Evolutionary conservation across 1,284 basidiomycete species (phyloP), one percentile per base, ranked within the genome.

Genomic region (Cryptococcus sp.): DNA sequence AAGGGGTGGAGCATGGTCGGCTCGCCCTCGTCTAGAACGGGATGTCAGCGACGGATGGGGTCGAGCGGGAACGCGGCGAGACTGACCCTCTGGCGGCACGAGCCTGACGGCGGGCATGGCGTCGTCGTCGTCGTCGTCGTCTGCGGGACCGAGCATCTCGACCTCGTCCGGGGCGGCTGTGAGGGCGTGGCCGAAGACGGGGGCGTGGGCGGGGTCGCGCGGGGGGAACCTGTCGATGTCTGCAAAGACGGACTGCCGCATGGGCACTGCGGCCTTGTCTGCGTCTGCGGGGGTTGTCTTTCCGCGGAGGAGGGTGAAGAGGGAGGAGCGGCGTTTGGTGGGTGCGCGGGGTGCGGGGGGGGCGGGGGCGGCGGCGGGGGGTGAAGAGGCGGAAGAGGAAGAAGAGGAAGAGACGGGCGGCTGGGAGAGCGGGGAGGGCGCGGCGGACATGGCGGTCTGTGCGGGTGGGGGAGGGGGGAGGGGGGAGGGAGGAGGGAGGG

Each of bases 51-150:
- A 43, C 3, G 5, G 16, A 36, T 18, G n/a, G n/a, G n/a, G n/a
- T n/a, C n/a, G n/a, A n/a, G n/a, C n/a, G n/a, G n/a, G n/a, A n/a
- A n/a, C n/a, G n/a, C n/a, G n/a, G n/a, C n/a, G n/a, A 24, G 11
- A 57, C 61, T 52, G 40, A 67, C 67, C 65, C 52, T 67, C 67
- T 13, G 65, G 63, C 42, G 67, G 67, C 2, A 69, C 55, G 15
- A 69, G 55, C 21, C 63, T 51, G 21, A 69, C 65, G 39, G 54
- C 46, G 1, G 67, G 67, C 42, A 69, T 42, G 20, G 23, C 18
- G 2, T 33, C 9, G 18, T 50, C 16, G 57, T 64, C 50, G 38
- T 59, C 28, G 57, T 56, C 39, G 55, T 54, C 54, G 63, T 62
- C 61, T 59, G n/a, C n/a, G 61, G 4, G 28, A 5, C 28, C 28